phyloP scores from a whole-genome alignment of 345 rosid species.

The Ceriops decandra region DNA sequence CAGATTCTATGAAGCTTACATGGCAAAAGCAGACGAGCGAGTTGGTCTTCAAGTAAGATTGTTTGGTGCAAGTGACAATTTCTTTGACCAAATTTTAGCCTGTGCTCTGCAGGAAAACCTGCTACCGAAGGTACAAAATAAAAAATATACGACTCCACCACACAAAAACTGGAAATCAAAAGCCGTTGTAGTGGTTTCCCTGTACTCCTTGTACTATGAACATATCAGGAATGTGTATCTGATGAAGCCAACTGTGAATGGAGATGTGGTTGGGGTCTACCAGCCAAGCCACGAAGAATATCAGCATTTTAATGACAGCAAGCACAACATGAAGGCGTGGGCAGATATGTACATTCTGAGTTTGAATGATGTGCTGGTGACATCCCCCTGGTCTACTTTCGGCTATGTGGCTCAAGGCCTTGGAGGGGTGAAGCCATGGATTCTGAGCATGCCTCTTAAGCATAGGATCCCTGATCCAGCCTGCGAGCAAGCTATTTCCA shows the following conservation, averaged over 20 bases:
- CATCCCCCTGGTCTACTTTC: too few relatives aligned
- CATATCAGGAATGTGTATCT: conserved; percentile 8
- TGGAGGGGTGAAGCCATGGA: conserved; percentile 18
- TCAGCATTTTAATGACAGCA: conserved; percentile 15
- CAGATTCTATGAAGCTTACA: conserved; percentile 20
- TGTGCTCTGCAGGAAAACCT: conserved; percentile 17
- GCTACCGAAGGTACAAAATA: conserved; percentile 3
- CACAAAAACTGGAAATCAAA: conserved; percentile 6
- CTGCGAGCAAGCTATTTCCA: conserved; percentile 13
- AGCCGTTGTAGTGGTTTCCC: conserved; percentile 20
- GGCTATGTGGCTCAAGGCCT: too few relatives aligned
- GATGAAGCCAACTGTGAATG: conserved; percentile 15
- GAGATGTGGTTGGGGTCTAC: conserved; percentile 21
- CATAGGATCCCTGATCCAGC: conserved; percentile 8
- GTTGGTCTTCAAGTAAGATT: conserved; percentile 26
- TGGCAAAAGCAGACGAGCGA: conserved; percentile 20
- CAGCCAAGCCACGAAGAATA: conserved; percentile 26
- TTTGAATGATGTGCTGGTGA: too few relatives aligned
- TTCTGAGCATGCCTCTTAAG: neutral
- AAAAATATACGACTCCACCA: neutral
- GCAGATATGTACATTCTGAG: conserved; percentile 3
- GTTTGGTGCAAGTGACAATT: neutral
- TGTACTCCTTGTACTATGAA: conserved; percentile 5
- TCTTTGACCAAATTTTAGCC: conserved; percentile 5
- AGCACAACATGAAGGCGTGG: conserved; percentile 29